Conservation (phyloP, 306 rosid species). For the Acacia melanoxylon region DNA sequence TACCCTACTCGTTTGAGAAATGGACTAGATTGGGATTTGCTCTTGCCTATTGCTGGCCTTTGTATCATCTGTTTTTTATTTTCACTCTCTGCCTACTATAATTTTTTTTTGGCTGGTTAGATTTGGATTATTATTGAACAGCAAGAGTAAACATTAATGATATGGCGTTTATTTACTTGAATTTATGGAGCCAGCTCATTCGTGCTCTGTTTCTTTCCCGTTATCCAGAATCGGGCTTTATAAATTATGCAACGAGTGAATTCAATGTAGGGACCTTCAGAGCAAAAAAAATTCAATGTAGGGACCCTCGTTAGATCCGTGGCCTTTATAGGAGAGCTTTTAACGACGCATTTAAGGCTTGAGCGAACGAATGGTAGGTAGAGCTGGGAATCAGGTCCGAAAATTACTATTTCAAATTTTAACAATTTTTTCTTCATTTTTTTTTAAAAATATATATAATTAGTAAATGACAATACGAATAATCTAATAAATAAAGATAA, state of each 20-base stretch:
- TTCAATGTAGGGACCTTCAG: background rate
- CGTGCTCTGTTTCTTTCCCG: background rate
- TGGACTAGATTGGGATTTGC: background rate
- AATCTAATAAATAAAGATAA: no score
- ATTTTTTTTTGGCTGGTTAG: background rate
- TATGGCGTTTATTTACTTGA: background rate
- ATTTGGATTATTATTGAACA: background rate
- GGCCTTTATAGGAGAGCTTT: background rate
- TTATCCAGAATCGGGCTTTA: no score
- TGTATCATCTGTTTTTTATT: background rate
- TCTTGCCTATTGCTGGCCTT: background rate
- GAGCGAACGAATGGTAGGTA: background rate
- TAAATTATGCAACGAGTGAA: background rate
- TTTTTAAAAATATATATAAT: no score
- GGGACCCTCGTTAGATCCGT: background rate
- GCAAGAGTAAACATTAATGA: background rate
- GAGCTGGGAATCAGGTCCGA: no score
- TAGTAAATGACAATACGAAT: no score
- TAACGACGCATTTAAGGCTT: background rate
- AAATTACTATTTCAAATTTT: no score
- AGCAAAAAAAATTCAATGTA: no score
- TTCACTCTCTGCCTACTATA: background rate
- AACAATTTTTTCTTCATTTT: no score
- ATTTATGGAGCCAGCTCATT: background rate
- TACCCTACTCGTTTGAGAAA: conserved; percentile 30